Evolutionary conservation across 129 eudicot genomes (phyloP), one percentile per base, ranked within the genome.

Genomic region (Apium graveolens): DNA sequence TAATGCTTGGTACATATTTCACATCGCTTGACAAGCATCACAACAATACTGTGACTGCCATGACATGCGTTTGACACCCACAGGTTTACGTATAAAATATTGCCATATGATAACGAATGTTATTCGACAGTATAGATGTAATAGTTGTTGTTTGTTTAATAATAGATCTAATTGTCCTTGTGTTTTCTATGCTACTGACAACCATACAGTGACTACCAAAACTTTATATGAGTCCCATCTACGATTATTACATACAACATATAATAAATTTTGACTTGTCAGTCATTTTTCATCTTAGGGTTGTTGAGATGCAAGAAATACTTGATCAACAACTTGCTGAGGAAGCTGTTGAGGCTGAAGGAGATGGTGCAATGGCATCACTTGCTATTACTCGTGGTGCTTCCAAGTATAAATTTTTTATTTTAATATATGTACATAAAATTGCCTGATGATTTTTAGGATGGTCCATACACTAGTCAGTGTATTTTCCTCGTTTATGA

Each of bases 341-440:
- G 85, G 99, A 95, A 89, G 96, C 96, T 78, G 96, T 97, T 79
- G 99, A 95, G 89, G 99, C 99, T 63, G 99, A 90, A 83, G 99
- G 97, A 80, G 93, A 83, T 90, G 97, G 90, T 78, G 92, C 92
- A 55, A 84, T 95, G 94, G 97, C 91, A 74, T 83, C 99, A 31
- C 81, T 95, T 66, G 87, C 92, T 78, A 90, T 87, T 90, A 93
- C 97, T 76, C 92, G 93, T 27, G 84, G 96, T 86, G 83, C 82
- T 79, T 88, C 91, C 77, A 95, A 90, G 99, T 95, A 90, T 24
- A 51, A 80, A 68, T 80, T 79, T 79, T 79, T 76, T 35, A 42
- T 29, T 2, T 76, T 45, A 57, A 70, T 78, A 1, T 35, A 4
- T 60, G 32, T 60, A 10, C 68, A 60, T 9, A 60, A n/a, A 60